Percentiles rank a stretch among this genome's conserved stretches.
Evolutionary conservation across 2,329 filamentous ascomycete genomes (phyloP).

Genomic region (Fusarium vanettenii): DNA sequence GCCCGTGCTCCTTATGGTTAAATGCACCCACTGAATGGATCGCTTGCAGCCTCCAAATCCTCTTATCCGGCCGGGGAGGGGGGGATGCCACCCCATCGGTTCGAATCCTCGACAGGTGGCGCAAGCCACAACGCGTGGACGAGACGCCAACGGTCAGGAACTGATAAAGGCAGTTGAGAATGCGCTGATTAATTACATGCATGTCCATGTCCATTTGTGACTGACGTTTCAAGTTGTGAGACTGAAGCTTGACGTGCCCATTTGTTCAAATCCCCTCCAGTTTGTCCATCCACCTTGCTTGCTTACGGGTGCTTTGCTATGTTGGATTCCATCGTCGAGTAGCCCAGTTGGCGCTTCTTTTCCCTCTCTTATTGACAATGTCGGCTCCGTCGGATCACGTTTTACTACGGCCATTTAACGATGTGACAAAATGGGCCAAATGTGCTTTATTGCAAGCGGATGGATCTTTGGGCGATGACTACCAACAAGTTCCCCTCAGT

Average conservation of each 20-base stretch:
- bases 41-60: neutral
- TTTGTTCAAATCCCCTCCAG: neutral
- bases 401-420: conserved; percentile 51
- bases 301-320: neutral
- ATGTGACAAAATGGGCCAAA: conserved; percentile 53
- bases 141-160: neutral
- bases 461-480: conserved; percentile 37
- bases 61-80: neutral
- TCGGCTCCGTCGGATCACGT: conserved; percentile 10
- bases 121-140: conserved; percentile 3
- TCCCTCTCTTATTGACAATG: neutral
- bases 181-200: neutral
- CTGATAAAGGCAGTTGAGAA: neutral
- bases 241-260: neutral
- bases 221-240: neutral
- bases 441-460: conserved; percentile 51
- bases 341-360: neutral
- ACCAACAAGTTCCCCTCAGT: conserved; percentile 46
- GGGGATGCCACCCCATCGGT: neutral
- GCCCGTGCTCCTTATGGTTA: neutral
- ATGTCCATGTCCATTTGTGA: neutral
- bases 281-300: neutral
- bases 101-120: neutral
- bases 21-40: neutral
- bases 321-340: neutral